Evolutionary conservation across 2,329 filamentous ascomycete genomes (phyloP), one percentile per base, ranked within the genome.

Genomic region (Botrytis medusae): DNA sequence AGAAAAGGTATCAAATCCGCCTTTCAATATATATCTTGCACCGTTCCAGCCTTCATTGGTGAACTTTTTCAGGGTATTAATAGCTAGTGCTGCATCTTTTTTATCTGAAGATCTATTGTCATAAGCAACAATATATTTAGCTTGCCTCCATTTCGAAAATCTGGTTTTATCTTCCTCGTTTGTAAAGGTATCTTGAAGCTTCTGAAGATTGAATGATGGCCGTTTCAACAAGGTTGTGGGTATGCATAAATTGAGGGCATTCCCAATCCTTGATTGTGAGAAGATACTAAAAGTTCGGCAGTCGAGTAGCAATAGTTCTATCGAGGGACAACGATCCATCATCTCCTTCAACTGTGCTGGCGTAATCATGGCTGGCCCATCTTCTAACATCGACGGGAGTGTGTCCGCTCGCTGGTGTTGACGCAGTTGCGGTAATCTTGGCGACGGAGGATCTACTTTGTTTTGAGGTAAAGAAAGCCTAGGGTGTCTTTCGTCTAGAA

Each of bases 51-150:
- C 93, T 82, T 97, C 95, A 71, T 87, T 91, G 1, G 89, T 89
- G 79, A 99, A 99, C 80, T 99, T 99, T 82, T 95, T 97, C 37
- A 98, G 87, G 75, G 96, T 97, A 81, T 97, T 97, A 77, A 93
- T 85, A 40, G 94, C 92, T 8, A 92, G 90, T 2, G 88, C 84
- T 0, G 95, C 93, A 81, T 99, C 96, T 76, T 94, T 93, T 79
- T 91, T 87, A 73, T 95, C 90, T 0, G 88, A 85, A 0, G 95
- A 96, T 71, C 87, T 88, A 25, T 90, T 88, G 81, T 98, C 96
- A 79, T 98, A 98, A 0, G 97, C 93, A 54, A 98, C 86, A 32
- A 99, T 93, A 79, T 91, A 89, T 74, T 89, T 90, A 77, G 90
- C 90, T 12, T 89, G 86, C 73, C 85, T 87, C 96, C 96, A 98